A percentile compares a stretch with the other conserved stretches of the same genome.
phyloP scores from a whole-genome alignment of 2,329 filamentous ascomycete genomes.

The Aspergillus persii region DNA sequence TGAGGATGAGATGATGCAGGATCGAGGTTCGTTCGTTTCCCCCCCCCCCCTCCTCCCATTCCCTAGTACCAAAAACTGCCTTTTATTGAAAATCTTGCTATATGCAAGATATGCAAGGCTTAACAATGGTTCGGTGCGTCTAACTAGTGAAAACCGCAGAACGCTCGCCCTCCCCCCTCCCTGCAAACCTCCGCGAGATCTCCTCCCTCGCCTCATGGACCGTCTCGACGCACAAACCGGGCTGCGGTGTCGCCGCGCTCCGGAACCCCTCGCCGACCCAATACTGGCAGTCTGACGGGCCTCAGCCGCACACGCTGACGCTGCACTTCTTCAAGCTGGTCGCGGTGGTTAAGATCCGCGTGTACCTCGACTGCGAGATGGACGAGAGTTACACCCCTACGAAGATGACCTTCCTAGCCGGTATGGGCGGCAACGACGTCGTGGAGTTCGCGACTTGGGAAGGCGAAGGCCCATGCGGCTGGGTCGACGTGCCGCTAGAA shows the following conservation, averaged over 20 bases:
- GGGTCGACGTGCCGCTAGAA: constrained; percentile 78
- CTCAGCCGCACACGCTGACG: constrained; percentile 62
- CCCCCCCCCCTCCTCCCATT: neutral
- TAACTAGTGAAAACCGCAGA: constrained; percentile 19
- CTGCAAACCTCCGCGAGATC: constrained; percentile 57
- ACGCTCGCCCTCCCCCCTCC: constrained; percentile 36
- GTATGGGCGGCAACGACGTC: constrained; percentile 87
- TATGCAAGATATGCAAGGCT: too few species aligned
- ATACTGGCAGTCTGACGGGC: constrained; percentile 67
- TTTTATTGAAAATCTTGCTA: too few species aligned
- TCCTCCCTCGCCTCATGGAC: constrained; percentile 66
- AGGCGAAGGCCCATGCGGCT: constrained; percentile 77
- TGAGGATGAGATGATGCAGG: constrained; percentile 35
- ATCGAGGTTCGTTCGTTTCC: constrained; percentile 26
- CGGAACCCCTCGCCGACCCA: constrained; percentile 55
- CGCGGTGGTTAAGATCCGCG: constrained; percentile 49
- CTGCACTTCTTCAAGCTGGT: constrained; percentile 61
- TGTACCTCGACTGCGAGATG: constrained; percentile 78
- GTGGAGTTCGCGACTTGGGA: constrained; percentile 81
- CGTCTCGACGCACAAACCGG: constrained; percentile 61
- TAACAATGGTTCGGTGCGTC: neutral
- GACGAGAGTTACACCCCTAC: constrained; percentile 98
- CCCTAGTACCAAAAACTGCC: too few species aligned
- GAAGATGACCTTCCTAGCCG: constrained; percentile 82
- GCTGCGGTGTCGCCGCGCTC: constrained; percentile 60